Base-by-base conservation (phyloP, 345 rosid species). In the Balakata baccata region DNA sequence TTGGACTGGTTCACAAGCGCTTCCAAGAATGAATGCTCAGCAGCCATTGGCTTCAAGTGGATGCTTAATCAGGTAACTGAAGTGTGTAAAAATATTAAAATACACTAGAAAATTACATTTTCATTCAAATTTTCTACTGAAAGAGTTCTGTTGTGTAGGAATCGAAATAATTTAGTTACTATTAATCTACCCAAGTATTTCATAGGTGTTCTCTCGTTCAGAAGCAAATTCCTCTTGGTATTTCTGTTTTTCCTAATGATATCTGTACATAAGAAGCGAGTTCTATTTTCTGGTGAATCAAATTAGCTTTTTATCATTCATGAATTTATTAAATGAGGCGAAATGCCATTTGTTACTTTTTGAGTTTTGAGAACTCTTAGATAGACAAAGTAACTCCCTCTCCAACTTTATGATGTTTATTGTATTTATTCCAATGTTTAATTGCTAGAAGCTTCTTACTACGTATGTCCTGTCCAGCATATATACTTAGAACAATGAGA, bases 31-130 rank as follows among this genome's bases (percentile, higher is more conserved):
- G 94, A 91, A 68, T 95, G 99, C 79, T 91, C 99, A 43, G 98
- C 94, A 6, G 97, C 99, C 0, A 84, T 89, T 81, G 99, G 99
- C 81, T 92, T 92, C 87, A 95, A 95, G 86, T 95, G 99, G 99
- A 92, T 95, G 98, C 90, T 95, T 73, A 95, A 95, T 84, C 98
- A 95, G 92, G 98, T 92, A 84, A 43, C 66, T 39, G 7, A 47
- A 72, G 18, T 71, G n/a, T 61, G 69, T 53, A 17, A 68, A 17
- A 22, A 45, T 75, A 64, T 53, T 13, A 68, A 17, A 22, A 45
- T 75, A 64, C 37, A 45, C n/a, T 57, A 61, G 29, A 3, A 17
- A 14, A 39, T 66, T 12, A 23, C n/a, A 13, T 51, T 61, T 25
- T 49, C 7, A 57, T 14, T 62, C 11, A 57, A n/a, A 7, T 66